Evolutionary conservation across 495 filamentous ascomycete genomes (phyloP).

Genomic region (Xylaria longipes): DNA sequence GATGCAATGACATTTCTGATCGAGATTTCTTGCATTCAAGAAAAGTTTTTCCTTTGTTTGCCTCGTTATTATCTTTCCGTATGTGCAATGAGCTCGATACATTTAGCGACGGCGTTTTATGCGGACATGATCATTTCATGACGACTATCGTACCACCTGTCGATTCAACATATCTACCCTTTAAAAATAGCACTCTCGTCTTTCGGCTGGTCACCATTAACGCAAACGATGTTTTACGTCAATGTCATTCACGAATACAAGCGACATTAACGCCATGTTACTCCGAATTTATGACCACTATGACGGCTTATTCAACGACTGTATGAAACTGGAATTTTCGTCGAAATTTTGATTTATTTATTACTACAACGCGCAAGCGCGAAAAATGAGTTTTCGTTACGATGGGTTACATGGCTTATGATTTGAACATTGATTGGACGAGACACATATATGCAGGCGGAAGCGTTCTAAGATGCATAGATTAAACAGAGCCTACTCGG

Average conservation of each 20-base stretch:
- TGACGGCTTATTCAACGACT: conserved; percentile 42
- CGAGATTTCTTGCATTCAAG: conserved; percentile 21
- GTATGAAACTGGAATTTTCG: conserved; percentile 42
- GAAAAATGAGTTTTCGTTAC: conserved; percentile 32
- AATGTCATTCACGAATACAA: conserved; percentile 27
- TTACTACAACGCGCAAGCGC: conserved; percentile 40
- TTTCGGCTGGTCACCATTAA: conserved; percentile 40
- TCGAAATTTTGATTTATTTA: conserved; percentile 34
- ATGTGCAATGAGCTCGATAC: conserved; percentile 40
- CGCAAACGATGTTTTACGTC: conserved; percentile 40
- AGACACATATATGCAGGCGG: conserved; percentile 22
- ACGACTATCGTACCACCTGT: conserved; percentile 38
- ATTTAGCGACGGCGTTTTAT: conserved; percentile 44
- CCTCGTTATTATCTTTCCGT: conserved; percentile 34
- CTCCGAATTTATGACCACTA: conserved; percentile 43
- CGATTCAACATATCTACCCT: conserved; percentile 35
- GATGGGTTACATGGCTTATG: conserved; percentile 43
- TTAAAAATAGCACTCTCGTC: conserved; percentile 34
- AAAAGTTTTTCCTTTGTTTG: conserved; percentile 31
- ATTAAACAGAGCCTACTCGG: conserved; percentile 29
- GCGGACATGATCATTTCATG: conserved; percentile 42
- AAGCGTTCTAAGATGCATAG: conserved; percentile 37
- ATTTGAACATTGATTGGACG: conserved; percentile 33
- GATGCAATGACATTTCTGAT: conserved; percentile 27
- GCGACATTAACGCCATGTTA: conserved; percentile 36